Percentiles rank a stretch among this genome's conserved stretches.
Conservation (phyloP, 345 rosid genomes). For the Gynandropsis gynandra region DNA sequence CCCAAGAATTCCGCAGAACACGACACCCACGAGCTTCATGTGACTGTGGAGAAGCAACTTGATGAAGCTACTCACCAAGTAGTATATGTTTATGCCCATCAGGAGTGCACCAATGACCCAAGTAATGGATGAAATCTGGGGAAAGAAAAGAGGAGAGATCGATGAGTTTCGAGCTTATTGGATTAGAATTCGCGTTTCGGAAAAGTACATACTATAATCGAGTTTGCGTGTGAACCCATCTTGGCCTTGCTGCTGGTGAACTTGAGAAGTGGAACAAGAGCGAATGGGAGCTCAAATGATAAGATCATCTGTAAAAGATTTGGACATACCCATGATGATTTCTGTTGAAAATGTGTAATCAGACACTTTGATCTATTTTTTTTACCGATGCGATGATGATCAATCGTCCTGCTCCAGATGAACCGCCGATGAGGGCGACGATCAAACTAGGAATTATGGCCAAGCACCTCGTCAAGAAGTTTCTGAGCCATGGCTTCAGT, state of each 20-base stretch:
- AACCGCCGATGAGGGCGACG: conserved; percentile 83
- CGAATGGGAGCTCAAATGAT: conserved; percentile 93
- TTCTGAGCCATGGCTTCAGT: conserved; percentile 74
- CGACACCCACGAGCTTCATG: conserved; percentile 31
- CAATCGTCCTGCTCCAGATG: conserved; percentile 81
- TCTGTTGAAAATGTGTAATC: neutral
- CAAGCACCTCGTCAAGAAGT: conserved; percentile 74
- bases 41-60: conserved; percentile 45
- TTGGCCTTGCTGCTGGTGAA: conserved; percentile 82
- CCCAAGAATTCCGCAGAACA: conserved; percentile 58
- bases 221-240: conserved; percentile 72
- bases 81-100: conserved; percentile 72
- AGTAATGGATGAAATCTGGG: conserved; percentile 60
- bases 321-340: neutral
- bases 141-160: neutral
- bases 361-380: conserved; percentile 1
- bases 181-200: too few relatives aligned
- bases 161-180: neutral
- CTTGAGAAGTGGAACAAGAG: conserved; percentile 86
- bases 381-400: conserved; percentile 90
- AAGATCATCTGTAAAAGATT: conserved; percentile 63
- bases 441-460: conserved; percentile 92
- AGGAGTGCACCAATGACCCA: conserved; percentile 73
- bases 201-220: conserved; percentile 36
- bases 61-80: conserved; percentile 48